Percentiles rank a stretch among this genome's conserved stretches.
Conservation (phyloP, 768 basidiomycete species). For the Clathrus columnatus region DNA sequence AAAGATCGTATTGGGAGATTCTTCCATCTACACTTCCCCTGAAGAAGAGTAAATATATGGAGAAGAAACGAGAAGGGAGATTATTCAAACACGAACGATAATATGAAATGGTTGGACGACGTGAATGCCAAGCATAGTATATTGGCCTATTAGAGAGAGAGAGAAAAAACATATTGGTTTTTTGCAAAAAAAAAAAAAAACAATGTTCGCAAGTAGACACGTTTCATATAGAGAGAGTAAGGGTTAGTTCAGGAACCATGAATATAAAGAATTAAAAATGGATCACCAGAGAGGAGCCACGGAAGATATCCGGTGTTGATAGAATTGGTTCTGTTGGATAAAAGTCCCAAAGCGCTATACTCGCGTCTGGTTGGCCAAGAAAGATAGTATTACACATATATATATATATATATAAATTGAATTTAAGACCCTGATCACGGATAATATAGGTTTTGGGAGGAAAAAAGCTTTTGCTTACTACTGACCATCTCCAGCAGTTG, state of each 20-base stretch:
- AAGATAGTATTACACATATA: slow-evolving; percentile 17
- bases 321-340: slow-evolving; percentile 21
- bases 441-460: not conserved
- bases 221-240: not conserved
- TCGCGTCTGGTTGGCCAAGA: slow-evolving; percentile 31
- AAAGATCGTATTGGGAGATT: slow-evolving; percentile 47
- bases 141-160: too few relatives aligned
- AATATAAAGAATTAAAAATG: slow-evolving; percentile 16
- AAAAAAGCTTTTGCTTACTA: slow-evolving; percentile 8
- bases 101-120: slow-evolving; percentile 50
- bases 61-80: not conserved
- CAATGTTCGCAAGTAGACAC: not conserved
- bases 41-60: not conserved
- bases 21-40: slow-evolving; percentile 50
- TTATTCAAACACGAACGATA: slow-evolving; percentile 51
- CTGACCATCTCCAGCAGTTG: slow-evolving; percentile 64
- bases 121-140: slow-evolving; percentile 68
- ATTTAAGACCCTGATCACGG: not conserved
- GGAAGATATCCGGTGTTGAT: not conserved
- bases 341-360: slow-evolving; percentile 58
- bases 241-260: slow-evolving; percentile 19
- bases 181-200: not conserved
- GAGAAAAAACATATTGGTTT: not conserved
- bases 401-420: not conserved
- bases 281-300: slow-evolving; percentile 16